These are phyloP conservation scores for Leccinum griseonigrum DNA, from an alignment of 1,284 basidiomycete species.

Conservation along the genomic window DNA sequence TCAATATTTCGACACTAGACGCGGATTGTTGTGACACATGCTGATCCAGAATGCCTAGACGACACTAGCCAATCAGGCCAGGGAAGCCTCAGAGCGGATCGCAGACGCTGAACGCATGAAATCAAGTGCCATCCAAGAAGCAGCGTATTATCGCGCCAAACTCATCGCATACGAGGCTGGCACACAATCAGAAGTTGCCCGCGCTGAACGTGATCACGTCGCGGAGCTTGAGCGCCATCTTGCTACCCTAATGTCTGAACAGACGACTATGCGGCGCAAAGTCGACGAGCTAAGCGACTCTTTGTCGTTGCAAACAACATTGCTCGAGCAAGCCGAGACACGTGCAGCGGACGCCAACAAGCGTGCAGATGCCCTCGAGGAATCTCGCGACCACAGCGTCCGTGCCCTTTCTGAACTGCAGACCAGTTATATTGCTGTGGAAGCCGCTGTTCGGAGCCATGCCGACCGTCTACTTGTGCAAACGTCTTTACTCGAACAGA, in stretches of 20 bases:
- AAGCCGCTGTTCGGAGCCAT: slow-evolving; percentile 77
- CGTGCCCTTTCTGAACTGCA: slow-evolving; percentile 77
- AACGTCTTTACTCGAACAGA: slow-evolving; percentile 73
- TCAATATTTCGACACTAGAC: background rate
- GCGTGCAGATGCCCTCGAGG: slow-evolving; percentile 82
- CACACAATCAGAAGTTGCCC: slow-evolving; percentile 61
- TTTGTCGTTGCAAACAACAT: slow-evolving; percentile 70
- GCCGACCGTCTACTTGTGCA: slow-evolving; percentile 74
- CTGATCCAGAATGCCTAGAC: slow-evolving; percentile 43
- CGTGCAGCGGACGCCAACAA: slow-evolving; percentile 78
- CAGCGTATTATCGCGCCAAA: slow-evolving; percentile 96
- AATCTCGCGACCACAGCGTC: slow-evolving; percentile 67
- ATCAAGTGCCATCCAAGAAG: slow-evolving; percentile 85
- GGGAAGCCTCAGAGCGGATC: slow-evolving; percentile 73
- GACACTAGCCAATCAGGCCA: slow-evolving; percentile 72
- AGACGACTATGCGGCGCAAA: slow-evolving; percentile 66
- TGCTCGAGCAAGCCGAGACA: slow-evolving; percentile 80
- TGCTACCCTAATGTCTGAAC: slow-evolving; percentile 63
- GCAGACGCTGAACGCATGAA: slow-evolving; percentile 81
- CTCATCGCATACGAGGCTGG: slow-evolving; percentile 80
- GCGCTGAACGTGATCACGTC: slow-evolving; percentile 81
- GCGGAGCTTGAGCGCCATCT: slow-evolving; percentile 81
- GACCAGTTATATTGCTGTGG: slow-evolving; percentile 58
- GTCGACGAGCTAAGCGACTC: slow-evolving; percentile 73
- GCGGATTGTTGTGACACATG: slow-evolving; percentile 7